Conservation (phyloP, 768 basidiomycete species). For the Gautieria morchelliformis region DNA sequence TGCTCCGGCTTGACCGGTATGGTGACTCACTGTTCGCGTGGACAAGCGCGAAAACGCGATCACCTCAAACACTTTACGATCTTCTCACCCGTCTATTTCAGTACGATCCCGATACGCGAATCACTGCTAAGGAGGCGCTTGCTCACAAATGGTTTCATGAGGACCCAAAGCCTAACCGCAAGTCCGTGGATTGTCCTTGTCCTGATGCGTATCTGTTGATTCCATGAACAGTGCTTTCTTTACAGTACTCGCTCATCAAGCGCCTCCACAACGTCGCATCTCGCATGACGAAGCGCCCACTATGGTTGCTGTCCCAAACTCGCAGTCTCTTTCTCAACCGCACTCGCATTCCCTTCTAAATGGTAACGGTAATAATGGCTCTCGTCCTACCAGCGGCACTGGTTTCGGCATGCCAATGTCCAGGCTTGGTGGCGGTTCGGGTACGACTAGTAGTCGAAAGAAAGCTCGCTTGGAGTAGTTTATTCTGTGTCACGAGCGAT, state of each 20-base stretch:
- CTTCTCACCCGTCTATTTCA: slow-evolving; percentile 79
- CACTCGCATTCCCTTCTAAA: slow-evolving; percentile 7
- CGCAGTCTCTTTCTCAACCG: slow-evolving; percentile 8
- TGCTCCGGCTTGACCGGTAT: slow-evolving; percentile 70
- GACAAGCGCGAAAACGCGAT: slow-evolving; percentile 58
- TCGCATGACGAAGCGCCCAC: slow-evolving; percentile 89
- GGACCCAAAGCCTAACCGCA: slow-evolving; percentile 75
- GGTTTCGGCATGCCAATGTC: slow-evolving; percentile 6
- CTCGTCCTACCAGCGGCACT: neutral
- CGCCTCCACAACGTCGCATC: slow-evolving; percentile 81
- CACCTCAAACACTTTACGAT: slow-evolving; percentile 54
- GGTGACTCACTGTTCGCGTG: slow-evolving; percentile 60
- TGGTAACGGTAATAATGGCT: slow-evolving; percentile 7
- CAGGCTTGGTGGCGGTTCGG: slow-evolving; percentile 3
- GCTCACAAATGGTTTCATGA: slow-evolving; percentile 88
- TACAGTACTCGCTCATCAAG: slow-evolving; percentile 47
- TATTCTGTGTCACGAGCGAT: neutral
- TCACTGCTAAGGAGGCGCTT: slow-evolving; percentile 76
- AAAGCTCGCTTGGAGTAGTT: slow-evolving; percentile 4
- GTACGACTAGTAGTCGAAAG: slow-evolving; percentile 1
- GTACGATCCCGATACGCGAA: slow-evolving; percentile 82
- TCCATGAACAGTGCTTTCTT: slow-evolving; percentile 57
- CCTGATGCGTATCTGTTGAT: neutral
- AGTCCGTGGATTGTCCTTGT: slow-evolving; percentile 43
- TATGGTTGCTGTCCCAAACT: slow-evolving; percentile 59